These are phyloP conservation scores for Chlorociboria aeruginascens DNA, from an alignment of 495 filamentous ascomycete genomes.

Conservation along the genomic window DNA sequence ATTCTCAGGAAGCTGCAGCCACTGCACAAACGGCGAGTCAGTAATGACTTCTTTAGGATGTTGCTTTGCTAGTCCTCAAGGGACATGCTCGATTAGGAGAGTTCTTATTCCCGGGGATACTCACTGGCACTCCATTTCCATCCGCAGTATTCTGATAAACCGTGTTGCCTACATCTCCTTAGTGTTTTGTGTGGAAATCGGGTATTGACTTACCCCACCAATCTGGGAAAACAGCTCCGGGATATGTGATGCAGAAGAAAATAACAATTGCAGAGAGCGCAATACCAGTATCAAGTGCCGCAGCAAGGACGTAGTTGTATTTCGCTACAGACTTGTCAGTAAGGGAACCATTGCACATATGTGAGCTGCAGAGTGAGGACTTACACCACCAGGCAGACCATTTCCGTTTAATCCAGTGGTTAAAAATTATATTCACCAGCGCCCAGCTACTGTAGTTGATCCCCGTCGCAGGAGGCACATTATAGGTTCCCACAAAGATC, in stretches of 20 bases:
- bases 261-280: slow-evolving; percentile 30
- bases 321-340: slow-evolving; percentile 27
- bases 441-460: slow-evolving; percentile 54
- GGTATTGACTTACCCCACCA: slow-evolving; percentile 28
- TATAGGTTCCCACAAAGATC: slow-evolving; percentile 52
- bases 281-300: slow-evolving; percentile 37
- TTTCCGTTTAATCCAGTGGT: slow-evolving; percentile 41
- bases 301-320: slow-evolving; percentile 53
- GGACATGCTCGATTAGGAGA: no score
- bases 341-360: slow-evolving; percentile 38
- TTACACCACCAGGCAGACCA: slow-evolving; percentile 59
- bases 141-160: no score
- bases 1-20: no score
- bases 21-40: no score
- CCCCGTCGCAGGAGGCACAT: slow-evolving; percentile 53
- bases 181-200: no score
- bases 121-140: no score
- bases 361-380: slow-evolving; percentile 47
- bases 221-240: slow-evolving; percentile 27
- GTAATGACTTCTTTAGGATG: no score
- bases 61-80: no score
- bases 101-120: no score
- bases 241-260: slow-evolving; percentile 35
- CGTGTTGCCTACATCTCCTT: no score
- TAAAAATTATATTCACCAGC: slow-evolving; percentile 42